These are phyloP conservation scores for Leccinum fuscescens DNA, from an alignment of 1,284 basidiomycete species.

Conservation along the genomic window DNA sequence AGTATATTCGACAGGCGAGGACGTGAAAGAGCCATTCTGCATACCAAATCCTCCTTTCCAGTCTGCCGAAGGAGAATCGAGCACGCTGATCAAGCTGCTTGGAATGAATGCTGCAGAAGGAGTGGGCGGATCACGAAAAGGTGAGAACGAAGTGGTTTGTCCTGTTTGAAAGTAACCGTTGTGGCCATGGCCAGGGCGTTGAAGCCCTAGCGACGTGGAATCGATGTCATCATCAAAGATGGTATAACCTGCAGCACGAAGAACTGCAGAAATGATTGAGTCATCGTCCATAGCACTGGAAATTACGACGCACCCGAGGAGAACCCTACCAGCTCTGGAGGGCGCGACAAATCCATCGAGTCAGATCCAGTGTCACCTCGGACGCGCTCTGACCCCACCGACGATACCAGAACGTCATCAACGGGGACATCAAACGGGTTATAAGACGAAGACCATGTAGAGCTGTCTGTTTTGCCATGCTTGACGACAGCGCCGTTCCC, in stretches of 20 bases:
- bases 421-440: constrained; percentile 32
- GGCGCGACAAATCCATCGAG: constrained; percentile 15
- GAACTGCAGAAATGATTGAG: constrained; percentile 23
- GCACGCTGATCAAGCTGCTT: constrained; percentile 53
- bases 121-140: constrained; percentile 47
- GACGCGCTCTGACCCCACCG: constrained; percentile 14
- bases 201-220: constrained; percentile 15
- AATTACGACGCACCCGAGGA: constrained; percentile 40
- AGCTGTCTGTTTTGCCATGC: constrained; percentile 18
- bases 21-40: constrained; percentile 30
- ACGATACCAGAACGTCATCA: constrained; percentile 19
- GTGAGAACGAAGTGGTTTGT: constrained; percentile 44
- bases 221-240: constrained; percentile 43
- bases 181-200: constrained; percentile 12
- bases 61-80: constrained; percentile 43
- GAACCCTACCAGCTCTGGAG: constrained; percentile 38
- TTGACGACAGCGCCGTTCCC: constrained; percentile 7
- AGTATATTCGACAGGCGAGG: constrained; percentile 38
- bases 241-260: constrained; percentile 40
- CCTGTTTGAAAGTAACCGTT: constrained; percentile 23
- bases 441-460: constrained; percentile 29
- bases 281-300: constrained; percentile 20
- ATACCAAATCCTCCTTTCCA: constrained; percentile 23
- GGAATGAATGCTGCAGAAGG: constrained; percentile 55
- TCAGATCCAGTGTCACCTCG: constrained; percentile 10